Conservation (phyloP, 2,329 filamentous ascomycete species). For the Immersiporthe knoxdaviesiana region DNA sequence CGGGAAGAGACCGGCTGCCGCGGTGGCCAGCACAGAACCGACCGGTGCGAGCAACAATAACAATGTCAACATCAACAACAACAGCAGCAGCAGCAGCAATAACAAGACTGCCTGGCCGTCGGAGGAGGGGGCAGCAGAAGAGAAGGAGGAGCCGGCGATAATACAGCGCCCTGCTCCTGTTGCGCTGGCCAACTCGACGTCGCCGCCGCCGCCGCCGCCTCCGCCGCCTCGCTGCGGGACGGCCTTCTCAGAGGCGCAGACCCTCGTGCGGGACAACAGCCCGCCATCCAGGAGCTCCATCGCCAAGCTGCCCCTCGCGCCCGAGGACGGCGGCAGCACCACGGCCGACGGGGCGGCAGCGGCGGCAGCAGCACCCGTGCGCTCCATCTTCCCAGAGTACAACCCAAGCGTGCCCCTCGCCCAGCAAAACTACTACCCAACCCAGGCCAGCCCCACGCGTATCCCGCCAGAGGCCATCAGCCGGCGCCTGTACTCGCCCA, state of each 20-base stretch:
- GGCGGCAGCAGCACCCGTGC: slow-evolving; percentile 47
- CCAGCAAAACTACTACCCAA: slow-evolving; percentile 72
- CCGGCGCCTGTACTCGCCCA: slow-evolving; percentile 61
- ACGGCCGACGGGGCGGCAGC: slow-evolving; percentile 28
- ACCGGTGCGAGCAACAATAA: slow-evolving; percentile 18
- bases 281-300: slow-evolving; percentile 59
- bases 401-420: slow-evolving; percentile 68
- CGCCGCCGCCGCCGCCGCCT: too few relatives aligned
- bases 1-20: slow-evolving; percentile 35
- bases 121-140: slow-evolving; percentile 29
- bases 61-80: slow-evolving; percentile 14
- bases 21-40: slow-evolving; percentile 16
- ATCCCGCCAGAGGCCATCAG: slow-evolving; percentile 69
- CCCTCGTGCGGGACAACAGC: slow-evolving; percentile 54
- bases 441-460: slow-evolving; percentile 64
- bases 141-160: slow-evolving; percentile 32
- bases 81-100: slow-evolving; percentile 6
- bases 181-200: slow-evolving; percentile 48
- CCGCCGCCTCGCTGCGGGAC: slow-evolving; percentile 51
- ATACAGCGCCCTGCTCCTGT: slow-evolving; percentile 47
- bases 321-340: slow-evolving; percentile 31
- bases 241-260: slow-evolving; percentile 54
- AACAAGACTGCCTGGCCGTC: slow-evolving; percentile 12
- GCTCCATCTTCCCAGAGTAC: slow-evolving; percentile 78
- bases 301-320: slow-evolving; percentile 54